Evolutionary conservation across 805 yeast species (phyloP), one percentile per base, ranked within the genome.

Genomic region (Saccharomyces cerevisiae): DNA sequence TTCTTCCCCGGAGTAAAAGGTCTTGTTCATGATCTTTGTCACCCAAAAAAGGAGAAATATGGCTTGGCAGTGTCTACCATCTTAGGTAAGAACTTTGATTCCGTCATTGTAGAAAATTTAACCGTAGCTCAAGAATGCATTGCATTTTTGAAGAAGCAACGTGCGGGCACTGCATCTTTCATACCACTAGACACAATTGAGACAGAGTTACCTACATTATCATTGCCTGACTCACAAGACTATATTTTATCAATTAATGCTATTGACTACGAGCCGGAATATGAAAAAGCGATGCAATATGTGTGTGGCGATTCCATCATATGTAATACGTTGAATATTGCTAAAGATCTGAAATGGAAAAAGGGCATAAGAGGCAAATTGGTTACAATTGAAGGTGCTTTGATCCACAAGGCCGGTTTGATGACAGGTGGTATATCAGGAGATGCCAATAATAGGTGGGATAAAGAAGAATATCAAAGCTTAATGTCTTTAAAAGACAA

Each of bases 1-100:
- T 69, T 85, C n/a, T 79, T 86, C 58, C 94, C 96, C 1, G 90
- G 96, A 3, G 95, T 94, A 2, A 79, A 79, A 59, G 98, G 97
- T 2, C 69, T 89, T 10, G 82, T 92, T 3, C 78, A 82, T 59
- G 97, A 90, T 62, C 74, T 91, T 27, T 87, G 92, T 48, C 81
- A 82, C 53, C 96, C 97, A 22, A 76, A 80, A 52, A 85, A 85
- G 59, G 80, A 80, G 54, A 85, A 81, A 61, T 90, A 82, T 66
- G 89, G 86, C 49, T 60, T 75, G 5, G 96, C 97, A 0, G 77
- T 90, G 41, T 80, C 86, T 31, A 85, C 92, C 0, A 79, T 87
- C 5, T 73, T 94, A 29, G 98, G 97, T 8, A 79, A 80, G 55
- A 79, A 87, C 62, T 79, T 84, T 61, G 96, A 94, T 68, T 80